Base-by-base conservation (phyloP, 1,284 basidiomycete species). In the Ustanciosporium gigantosporum region DNA sequence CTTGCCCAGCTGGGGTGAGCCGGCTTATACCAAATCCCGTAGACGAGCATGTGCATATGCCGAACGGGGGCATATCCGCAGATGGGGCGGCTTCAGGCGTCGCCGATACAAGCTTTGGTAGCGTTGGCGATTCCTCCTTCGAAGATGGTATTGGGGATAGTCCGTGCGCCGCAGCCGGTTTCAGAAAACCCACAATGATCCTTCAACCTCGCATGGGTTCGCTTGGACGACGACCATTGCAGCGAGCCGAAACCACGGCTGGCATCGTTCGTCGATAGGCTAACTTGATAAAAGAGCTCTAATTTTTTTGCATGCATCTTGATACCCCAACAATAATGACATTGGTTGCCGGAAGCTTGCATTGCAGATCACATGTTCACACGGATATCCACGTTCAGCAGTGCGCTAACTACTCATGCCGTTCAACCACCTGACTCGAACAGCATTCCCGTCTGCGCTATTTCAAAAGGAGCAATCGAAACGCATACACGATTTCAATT, bases 121-220 rank as follows among this genome's bases (percentile, higher is more conserved):
- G 66, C 29, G 58, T 58, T n/a, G 68, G 66, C 27, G 72, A 74
- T 39, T 71, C 70, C 11, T 66, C 59, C 11, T 74, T 74, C 29
- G 72, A 74, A 27, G 71, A 44, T 6, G 70, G 60, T 13, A 52
- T 57, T 9, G 59, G 60, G 3, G 68, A 69, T 34, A 69, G 66
- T 25, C 72, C 72, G 5, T 71, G 72, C 35, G 65, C 65, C n/a
- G 72, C 57, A 7, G 58, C 53, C 14, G 55, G 55, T 8, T 46
- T 25, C 11, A 31, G 61, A 3, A 49, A 46, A n/a, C 37, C 53
- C 5, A 34, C 31, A 5, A 55, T 65, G 37, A 32, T 56, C 13
- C 34, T 59, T 24, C 59, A 41, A 27, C 53, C 60, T 3, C 41
- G 41, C 6, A 47, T 47, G 20, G 45, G 40, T 11, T 46, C 52